phyloP scores from a whole-genome alignment of 768 basidiomycete genomes.

The Plicaturopsis crispa region DNA sequence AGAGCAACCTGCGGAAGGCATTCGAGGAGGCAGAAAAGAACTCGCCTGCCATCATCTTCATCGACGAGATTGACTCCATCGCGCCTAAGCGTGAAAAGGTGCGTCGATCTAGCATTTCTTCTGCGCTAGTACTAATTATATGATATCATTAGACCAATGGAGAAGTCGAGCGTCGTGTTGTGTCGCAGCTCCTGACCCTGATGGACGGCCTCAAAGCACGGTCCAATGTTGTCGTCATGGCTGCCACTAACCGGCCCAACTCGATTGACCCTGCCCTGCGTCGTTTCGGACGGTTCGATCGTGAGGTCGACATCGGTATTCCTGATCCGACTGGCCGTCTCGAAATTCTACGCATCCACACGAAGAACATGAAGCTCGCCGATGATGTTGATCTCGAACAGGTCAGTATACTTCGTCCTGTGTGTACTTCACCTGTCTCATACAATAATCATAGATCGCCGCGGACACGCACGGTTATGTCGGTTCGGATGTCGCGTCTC shows the following conservation, averaged over 20 bases:
- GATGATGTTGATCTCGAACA: conserved; percentile 98
- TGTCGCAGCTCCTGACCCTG: conserved; percentile 94
- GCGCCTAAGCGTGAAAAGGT: conserved; percentile 99
- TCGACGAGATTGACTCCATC: conserved; percentile 98
- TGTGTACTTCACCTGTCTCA: neutral
- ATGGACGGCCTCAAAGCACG: conserved; percentile 99
- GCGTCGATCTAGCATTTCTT: conserved; percentile 8
- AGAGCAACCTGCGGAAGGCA: conserved; percentile 95
- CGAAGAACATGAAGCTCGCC: conserved; percentile 98
- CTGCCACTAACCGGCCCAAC: conserved; percentile 97
- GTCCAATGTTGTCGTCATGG: conserved; percentile 99
- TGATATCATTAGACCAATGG: conserved; percentile 76
- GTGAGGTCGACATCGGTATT: conserved; percentile 98
- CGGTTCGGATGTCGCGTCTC: conserved; percentile 93
- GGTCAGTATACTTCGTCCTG: conserved; percentile 27
- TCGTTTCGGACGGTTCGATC: conserved; percentile 98
- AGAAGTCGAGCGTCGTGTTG: conserved; percentile 98
- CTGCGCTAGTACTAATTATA: conserved; percentile 1
- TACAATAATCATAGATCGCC: conserved; percentile 61
- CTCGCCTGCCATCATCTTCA: conserved; percentile 99
- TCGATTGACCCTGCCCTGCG: conserved; percentile 98
- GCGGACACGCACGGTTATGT: conserved; percentile 99
- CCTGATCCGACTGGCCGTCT: conserved; percentile 98
- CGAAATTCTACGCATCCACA: conserved; percentile 98
- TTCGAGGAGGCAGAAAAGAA: conserved; percentile 99